A percentile compares a stretch with the other conserved stretches of the same genome.
phyloP scores from a whole-genome alignment of 2,329 filamentous ascomycete genomes.

The Diaporthe australafricana region DNA sequence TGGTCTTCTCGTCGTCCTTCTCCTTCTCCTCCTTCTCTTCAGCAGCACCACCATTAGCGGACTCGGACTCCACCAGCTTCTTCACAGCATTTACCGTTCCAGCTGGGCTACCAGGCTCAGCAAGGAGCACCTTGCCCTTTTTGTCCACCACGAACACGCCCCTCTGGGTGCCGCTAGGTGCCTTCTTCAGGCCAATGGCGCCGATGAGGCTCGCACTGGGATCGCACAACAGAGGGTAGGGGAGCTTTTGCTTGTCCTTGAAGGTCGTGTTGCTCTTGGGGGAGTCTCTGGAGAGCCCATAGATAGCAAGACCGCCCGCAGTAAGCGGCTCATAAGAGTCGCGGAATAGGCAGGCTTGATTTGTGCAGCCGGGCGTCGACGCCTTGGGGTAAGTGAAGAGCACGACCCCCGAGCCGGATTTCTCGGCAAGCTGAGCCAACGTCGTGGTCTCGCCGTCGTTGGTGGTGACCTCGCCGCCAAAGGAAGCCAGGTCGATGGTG shows the following conservation, averaged over 20 bases:
- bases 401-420: conserved; percentile 87
- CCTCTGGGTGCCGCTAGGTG: conserved; percentile 81
- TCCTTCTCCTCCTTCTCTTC: conserved; percentile 40
- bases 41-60: conserved; percentile 41
- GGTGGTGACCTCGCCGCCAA: conserved; percentile 82
- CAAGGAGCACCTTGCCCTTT: conserved; percentile 77
- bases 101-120: conserved; percentile 80
- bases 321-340: conserved; percentile 84
- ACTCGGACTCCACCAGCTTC: conserved; percentile 70
- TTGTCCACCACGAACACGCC: conserved; percentile 92
- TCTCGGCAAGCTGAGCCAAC: conserved; percentile 82
- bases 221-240: conserved; percentile 91
- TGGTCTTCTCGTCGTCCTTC: conserved; percentile 41
- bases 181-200: conserved; percentile 91
- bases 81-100: conserved; percentile 82
- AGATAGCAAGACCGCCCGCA: conserved; percentile 84
- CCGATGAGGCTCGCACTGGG: conserved; percentile 77
- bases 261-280: conserved; percentile 94
- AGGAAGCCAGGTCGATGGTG: conserved; percentile 66
- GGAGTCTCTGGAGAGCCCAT: conserved; percentile 88
- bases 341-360: conserved; percentile 92
- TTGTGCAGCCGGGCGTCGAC: conserved; percentile 93
- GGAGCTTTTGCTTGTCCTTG: conserved; percentile 89
- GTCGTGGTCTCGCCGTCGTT: conserved; percentile 86
- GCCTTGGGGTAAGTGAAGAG: conserved; percentile 97